These are phyloP conservation scores for Puccinia triticina DNA, from an alignment of 1,284 basidiomycete genomes.

Conservation along the genomic window DNA sequence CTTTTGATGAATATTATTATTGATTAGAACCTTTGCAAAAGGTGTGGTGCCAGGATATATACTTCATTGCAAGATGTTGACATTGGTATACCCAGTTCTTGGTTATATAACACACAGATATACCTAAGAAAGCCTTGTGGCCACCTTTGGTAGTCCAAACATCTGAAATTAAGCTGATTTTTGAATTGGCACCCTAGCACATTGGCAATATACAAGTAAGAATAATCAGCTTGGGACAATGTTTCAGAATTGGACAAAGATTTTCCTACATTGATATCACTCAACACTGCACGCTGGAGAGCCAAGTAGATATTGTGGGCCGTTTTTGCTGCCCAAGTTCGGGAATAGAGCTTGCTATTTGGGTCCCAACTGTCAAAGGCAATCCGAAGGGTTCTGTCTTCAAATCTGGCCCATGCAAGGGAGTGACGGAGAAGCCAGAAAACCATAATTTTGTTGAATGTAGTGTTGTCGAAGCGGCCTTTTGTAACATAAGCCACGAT, in stretches of 20 bases:
- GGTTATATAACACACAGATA: background rate
- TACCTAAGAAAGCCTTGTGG: too few species aligned
- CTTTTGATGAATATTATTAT: slow-evolving; percentile 1
- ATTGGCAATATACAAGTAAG: background rate
- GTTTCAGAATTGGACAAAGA: background rate
- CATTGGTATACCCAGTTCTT: slow-evolving; percentile 5
- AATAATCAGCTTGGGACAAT: background rate
- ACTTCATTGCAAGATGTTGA: background rate
- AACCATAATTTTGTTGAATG: background rate
- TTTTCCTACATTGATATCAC: background rate
- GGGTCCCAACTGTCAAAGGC: background rate
- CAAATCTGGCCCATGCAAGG: background rate
- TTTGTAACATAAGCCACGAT: background rate
- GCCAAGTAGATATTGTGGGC: background rate
- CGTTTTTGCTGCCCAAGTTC: background rate
- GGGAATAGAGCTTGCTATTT: background rate
- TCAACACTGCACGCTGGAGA: background rate
- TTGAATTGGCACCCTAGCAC: background rate
- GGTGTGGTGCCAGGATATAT: slow-evolving; percentile 25
- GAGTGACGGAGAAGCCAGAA: background rate
- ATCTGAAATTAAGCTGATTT: slow-evolving; percentile 4
- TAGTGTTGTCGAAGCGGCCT: background rate
- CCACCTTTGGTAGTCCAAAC: slow-evolving; percentile 9
- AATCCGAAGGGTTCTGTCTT: background rate
- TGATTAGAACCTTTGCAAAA: background rate